Evolutionary conservation across 1,284 basidiomycete genomes (phyloP).

Genomic region (Mycena sp.): DNA sequence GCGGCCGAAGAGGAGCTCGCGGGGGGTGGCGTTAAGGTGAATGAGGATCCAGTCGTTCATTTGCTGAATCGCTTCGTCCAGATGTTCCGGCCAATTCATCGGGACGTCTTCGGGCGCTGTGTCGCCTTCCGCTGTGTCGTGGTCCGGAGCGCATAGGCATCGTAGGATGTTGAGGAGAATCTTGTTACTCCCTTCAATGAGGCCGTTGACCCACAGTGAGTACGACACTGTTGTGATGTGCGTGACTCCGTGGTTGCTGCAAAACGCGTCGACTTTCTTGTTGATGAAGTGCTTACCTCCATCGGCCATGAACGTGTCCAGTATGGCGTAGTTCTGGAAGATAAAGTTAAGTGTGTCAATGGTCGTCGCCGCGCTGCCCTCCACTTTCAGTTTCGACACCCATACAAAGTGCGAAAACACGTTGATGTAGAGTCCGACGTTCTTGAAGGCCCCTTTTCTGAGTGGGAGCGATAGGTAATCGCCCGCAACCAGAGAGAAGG

Average conservation of each 20-base stretch:
- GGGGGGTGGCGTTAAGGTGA: constrained; percentile 1
- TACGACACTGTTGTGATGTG: constrained; percentile 43
- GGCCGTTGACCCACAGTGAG: constrained; percentile 42
- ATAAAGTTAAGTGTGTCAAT: constrained; percentile 34
- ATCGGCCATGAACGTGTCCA: constrained; percentile 50
- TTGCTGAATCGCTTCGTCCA: constrained; percentile 37
- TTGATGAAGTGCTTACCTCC: constrained; percentile 50
- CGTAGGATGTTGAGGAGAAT: constrained; percentile 27
- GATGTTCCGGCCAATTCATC: constrained; percentile 42
- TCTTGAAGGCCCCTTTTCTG: constrained; percentile 42
- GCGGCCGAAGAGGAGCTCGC: constrained; percentile 18
- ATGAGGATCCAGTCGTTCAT: constrained; percentile 15
- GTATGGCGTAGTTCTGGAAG: constrained; percentile 31
- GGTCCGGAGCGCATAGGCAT: constrained; percentile 37
- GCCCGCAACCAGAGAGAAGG: constrained; percentile 46
- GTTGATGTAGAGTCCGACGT: constrained; percentile 15
- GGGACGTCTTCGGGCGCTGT: constrained; percentile 28
- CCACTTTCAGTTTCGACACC: constrained; percentile 8
- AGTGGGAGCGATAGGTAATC: constrained; percentile 45
- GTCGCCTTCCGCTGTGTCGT: constrained; percentile 41
- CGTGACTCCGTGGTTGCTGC: constrained; percentile 32
- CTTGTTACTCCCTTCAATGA: constrained; percentile 6
- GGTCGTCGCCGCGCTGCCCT: constrained; percentile 34
- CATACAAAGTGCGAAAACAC: constrained; percentile 17
- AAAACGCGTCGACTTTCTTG: constrained; percentile 40